Base-by-base conservation (phyloP, 129 eudicot genomes). In the Flaveria brownii region DNA sequence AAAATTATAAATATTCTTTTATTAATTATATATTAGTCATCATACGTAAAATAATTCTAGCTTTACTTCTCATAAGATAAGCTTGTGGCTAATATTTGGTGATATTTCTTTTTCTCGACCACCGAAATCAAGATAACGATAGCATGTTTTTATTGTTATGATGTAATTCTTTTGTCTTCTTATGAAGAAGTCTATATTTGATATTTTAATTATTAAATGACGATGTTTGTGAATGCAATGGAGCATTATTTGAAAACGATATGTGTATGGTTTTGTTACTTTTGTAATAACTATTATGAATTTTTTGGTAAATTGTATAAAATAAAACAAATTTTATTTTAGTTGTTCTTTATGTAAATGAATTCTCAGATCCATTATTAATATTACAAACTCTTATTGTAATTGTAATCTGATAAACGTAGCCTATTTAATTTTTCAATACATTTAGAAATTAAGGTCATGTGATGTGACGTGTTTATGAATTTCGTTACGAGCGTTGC, bases 91-190 rank as follows among this genome's bases (percentile, higher is more conserved):
- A n/a, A 17, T 17, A 6, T 55, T 55, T 55, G 11, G 61, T 55
- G 61, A 55, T 0, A 20, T 55, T 17, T 55, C 61, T 18, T 7
- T 54, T 55, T 55, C 61, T 17, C 18, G 26, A 55, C 25, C 61
- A 55, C 61, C 25, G 26, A 55, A 55, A n/a, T 17, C 61, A 55
- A 55, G 61, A 55, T 55, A 55, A 55, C 61, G 61, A n/a, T 7
- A 55, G 18, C 0, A 55, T 17, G 9, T 18, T 55, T 15, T 55
- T 55, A 20, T 55, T 55, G 20, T 55, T 55, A 17, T 20, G 9
- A 55, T 7, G 9, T 7, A n/a, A 55, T 9, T 20, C 18, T 55
- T 8, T 17, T 51, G 61, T 55, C 61, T 8, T 55, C 61, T 55
- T 55, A 55, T 52, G 61, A 6, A 17, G 18, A 17, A 55, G 61